Evolutionary conservation across 2,329 filamentous ascomycete species (phyloP).

Genomic region (Colletotrichum euphorbiae): DNA sequence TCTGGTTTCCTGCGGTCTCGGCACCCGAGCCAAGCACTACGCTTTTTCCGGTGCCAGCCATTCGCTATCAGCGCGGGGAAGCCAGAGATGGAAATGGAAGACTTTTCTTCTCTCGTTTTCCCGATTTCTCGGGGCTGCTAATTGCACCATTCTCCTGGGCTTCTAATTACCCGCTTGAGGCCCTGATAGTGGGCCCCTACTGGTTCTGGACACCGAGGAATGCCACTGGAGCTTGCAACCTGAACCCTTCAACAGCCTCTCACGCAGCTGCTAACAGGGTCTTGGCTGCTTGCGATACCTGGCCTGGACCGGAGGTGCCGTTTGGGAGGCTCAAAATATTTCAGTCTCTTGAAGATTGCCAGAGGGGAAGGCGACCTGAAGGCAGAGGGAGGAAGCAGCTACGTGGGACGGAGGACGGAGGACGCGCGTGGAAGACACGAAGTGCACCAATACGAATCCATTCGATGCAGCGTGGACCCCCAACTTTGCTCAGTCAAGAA

Average conservation of each 20-base stretch:
- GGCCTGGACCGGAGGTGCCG: slow-evolving; percentile 23
- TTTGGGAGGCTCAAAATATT: slow-evolving; percentile 24
- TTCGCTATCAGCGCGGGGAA: background rate
- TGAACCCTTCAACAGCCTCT: slow-evolving; percentile 23
- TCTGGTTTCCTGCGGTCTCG: slow-evolving; percentile 36
- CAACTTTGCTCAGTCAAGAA: background rate
- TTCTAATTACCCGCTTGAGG: too few species aligned
- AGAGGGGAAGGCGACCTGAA: background rate
- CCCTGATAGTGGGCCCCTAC: slow-evolving; percentile 20
- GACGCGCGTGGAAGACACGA: background rate
- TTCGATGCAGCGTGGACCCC: too few species aligned
- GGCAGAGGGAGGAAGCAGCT: background rate
- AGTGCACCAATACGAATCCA: background rate
- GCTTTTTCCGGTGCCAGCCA: slow-evolving; percentile 14
- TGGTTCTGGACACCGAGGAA: slow-evolving; percentile 35
- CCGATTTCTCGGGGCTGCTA: slow-evolving; percentile 7
- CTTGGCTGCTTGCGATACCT: slow-evolving; percentile 21
- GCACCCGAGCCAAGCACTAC: slow-evolving; percentile 26
- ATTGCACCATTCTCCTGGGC: slow-evolving; percentile 28
- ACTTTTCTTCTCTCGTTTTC: background rate
- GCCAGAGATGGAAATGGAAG: background rate
- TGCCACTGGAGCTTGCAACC: slow-evolving; percentile 30
- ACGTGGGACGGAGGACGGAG: background rate
- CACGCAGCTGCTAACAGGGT: slow-evolving; percentile 23
- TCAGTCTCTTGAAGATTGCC: background rate